Conservation (phyloP, 2,329 filamentous ascomycete genomes). For the Tolypocladium album region DNA sequence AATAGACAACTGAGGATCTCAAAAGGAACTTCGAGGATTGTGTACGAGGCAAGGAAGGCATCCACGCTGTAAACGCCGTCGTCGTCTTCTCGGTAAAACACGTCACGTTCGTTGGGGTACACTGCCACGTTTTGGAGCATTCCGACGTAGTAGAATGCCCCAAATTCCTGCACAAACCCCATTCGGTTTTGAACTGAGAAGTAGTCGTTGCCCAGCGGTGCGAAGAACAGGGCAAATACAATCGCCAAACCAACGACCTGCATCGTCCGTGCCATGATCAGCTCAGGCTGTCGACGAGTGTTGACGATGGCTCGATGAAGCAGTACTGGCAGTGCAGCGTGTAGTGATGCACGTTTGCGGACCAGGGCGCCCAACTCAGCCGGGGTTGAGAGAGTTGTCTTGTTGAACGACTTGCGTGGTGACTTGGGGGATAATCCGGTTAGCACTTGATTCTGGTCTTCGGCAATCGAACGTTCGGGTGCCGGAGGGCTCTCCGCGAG, state of each 20-base stretch:
- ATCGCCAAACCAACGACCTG: slow-evolving; percentile 55
- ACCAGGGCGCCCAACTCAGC: slow-evolving; percentile 62
- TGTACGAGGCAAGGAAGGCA: slow-evolving; percentile 61
- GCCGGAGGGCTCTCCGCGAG: not conserved
- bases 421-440: not conserved
- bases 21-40: slow-evolving; percentile 60
- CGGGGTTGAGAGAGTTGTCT: slow-evolving; percentile 46
- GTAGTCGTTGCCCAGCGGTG: slow-evolving; percentile 59
- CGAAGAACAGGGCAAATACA: slow-evolving; percentile 58
- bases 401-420: slow-evolving; percentile 31
- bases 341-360: slow-evolving; percentile 50
- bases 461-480: not conserved
- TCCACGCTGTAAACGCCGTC: slow-evolving; percentile 63
- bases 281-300: slow-evolving; percentile 52
- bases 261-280: slow-evolving; percentile 54
- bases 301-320: slow-evolving; percentile 59
- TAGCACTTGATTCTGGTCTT: not conserved
- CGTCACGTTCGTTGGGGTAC: slow-evolving; percentile 61
- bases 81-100: slow-evolving; percentile 68
- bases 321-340: slow-evolving; percentile 54
- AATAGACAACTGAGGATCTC: slow-evolving; percentile 55
- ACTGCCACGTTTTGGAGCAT: slow-evolving; percentile 73
- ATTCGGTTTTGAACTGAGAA: slow-evolving; percentile 61
- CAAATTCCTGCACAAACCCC: slow-evolving; percentile 63
- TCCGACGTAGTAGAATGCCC: slow-evolving; percentile 62